Conservation (phyloP, 306 rosid species). For the Senna tora region DNA sequence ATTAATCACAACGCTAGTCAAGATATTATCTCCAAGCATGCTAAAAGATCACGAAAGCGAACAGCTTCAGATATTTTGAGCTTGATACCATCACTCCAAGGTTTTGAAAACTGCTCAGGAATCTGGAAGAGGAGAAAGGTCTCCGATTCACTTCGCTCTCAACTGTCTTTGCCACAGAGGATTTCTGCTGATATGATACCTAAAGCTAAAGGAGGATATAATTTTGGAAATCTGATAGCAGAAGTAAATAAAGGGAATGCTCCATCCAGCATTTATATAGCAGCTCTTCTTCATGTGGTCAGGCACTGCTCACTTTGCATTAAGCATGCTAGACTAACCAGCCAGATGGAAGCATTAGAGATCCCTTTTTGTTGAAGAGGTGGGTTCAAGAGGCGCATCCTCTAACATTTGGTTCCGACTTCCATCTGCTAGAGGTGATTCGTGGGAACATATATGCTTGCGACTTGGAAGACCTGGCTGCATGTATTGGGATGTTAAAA, state of each 20-base stretch:
- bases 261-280: conserved; percentile 85
- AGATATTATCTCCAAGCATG: conserved; percentile 57
- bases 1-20: conserved; percentile 46
- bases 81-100: conserved; percentile 85
- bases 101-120: conserved; percentile 51
- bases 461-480: conserved; percentile 97
- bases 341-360: conserved; percentile 94
- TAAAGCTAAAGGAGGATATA: conserved; percentile 57
- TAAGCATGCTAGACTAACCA: conserved; percentile 92
- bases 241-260: conserved; percentile 89
- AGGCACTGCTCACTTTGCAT: conserved; percentile 90
- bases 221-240: conserved; percentile 75
- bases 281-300: conserved; percentile 92
- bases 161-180: conserved; percentile 50
- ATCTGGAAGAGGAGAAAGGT: conserved; percentile 66
- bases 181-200: conserved; percentile 56
- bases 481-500: conserved; percentile 98
- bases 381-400: conserved; percentile 77
- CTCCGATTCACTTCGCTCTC: conserved; percentile 53
- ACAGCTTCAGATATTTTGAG: conserved; percentile 74
- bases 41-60: conserved; percentile 68
- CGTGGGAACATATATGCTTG: conserved; percentile 94
- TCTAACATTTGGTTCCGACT: conserved; percentile 96
- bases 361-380: conserved; percentile 96
- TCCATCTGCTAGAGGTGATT: conserved; percentile 87